phyloP scores from a whole-genome alignment of 108 stramenopile species.

The Discostella stelligeroides region DNA sequence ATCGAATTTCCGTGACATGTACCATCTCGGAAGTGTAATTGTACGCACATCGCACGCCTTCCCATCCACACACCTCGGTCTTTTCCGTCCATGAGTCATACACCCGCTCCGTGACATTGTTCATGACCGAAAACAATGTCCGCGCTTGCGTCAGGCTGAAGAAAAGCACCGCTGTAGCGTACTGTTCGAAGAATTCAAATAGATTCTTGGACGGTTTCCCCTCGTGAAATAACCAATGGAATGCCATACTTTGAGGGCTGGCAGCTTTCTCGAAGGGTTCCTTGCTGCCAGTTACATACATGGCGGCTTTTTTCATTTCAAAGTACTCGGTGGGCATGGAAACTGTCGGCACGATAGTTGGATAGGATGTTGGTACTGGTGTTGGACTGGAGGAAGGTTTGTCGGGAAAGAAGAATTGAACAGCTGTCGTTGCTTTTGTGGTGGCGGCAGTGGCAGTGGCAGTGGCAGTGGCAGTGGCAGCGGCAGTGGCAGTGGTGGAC shows the following conservation, averaged over 20 bases:
- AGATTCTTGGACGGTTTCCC: constrained; percentile 42
- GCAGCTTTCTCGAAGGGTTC: constrained; percentile 22
- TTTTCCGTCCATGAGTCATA: constrained; percentile 35
- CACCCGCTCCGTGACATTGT: not conserved
- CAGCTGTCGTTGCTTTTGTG: too few relatives aligned
- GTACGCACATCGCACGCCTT: constrained; percentile 44
- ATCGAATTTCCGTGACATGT: constrained; percentile 42
- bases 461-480: too few relatives aligned
- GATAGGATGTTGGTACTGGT: constrained; percentile 10
- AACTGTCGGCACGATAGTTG: constrained; percentile 6
- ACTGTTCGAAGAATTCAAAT: constrained; percentile 53
- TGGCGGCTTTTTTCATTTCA: constrained; percentile 47
- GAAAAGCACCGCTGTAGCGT: constrained; percentile 43
- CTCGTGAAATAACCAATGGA: constrained; percentile 42
- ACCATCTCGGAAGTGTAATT: constrained; percentile 43
- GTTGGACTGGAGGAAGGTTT: not conserved
- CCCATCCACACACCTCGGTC: constrained; percentile 43
- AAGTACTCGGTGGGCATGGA: constrained; percentile 42
- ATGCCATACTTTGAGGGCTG: constrained; percentile 39
- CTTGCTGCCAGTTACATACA: constrained; percentile 31
- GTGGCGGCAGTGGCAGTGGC: too few relatives aligned
- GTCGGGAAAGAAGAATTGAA: not conserved
- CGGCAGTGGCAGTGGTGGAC: too few relatives aligned
- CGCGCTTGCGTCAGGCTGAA: constrained; percentile 40
- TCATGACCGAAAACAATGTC: constrained; percentile 1